Conservation (phyloP, 2,329 filamentous ascomycete species). For the Alternaria brassicae region DNA sequence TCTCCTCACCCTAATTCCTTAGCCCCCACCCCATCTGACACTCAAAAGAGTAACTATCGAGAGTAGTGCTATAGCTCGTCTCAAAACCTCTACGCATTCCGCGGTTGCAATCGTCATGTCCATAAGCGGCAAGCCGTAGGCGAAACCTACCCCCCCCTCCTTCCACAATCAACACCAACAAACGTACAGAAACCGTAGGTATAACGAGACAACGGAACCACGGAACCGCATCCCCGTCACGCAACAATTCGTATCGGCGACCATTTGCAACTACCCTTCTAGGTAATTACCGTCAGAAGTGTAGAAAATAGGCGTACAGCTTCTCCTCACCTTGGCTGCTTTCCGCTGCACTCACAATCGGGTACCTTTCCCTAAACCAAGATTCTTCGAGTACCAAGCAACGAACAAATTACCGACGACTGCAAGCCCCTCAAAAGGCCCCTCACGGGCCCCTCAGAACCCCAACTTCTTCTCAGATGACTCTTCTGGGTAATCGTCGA, state of each 20-base stretch:
- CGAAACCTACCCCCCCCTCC: not conserved
- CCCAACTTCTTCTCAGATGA: not conserved
- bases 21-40: not conserved
- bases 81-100: not conserved
- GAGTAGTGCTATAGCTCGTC: slow-evolving; percentile 4
- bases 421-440: not conserved
- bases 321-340: slow-evolving; percentile 13
- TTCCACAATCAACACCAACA: not conserved
- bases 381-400: not conserved
- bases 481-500: slow-evolving; percentile 1
- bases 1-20: not conserved
- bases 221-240: not conserved
- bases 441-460: not conserved
- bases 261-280: slow-evolving; percentile 6
- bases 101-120: not conserved
- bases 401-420: not conserved
- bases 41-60: slow-evolving; percentile 7
- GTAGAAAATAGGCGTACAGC: slow-evolving; percentile 13
- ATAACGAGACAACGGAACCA: not conserved
- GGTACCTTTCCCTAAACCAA: not conserved
- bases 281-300: slow-evolving; percentile 6
- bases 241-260: not conserved
- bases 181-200: not conserved
- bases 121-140: not conserved
- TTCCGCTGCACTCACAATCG: not conserved